Conservation (phyloP, 306 rosid genomes). For the Acacia acuminata region DNA sequence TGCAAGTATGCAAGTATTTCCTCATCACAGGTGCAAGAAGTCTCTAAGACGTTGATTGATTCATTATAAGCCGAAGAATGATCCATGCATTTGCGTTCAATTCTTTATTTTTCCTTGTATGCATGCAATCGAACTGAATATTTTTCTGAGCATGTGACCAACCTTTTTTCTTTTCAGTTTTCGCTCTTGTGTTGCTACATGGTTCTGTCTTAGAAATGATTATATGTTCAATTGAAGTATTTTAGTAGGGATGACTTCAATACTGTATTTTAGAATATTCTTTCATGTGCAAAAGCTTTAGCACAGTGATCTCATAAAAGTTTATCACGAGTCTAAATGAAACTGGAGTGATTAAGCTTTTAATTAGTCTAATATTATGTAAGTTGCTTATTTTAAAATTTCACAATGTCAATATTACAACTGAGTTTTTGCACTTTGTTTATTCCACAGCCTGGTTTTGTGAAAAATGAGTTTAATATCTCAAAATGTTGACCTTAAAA, state of each 20-base stretch:
- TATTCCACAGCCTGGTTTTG: constrained; percentile 25
- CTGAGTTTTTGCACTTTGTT: not conserved
- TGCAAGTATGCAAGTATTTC: not conserved
- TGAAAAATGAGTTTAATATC: constrained; percentile 80
- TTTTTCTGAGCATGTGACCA: not conserved
- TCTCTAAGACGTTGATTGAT: not conserved
- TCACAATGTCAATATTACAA: not conserved
- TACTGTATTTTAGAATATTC: not conserved
- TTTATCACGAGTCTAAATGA: not conserved
- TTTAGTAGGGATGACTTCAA: not conserved
- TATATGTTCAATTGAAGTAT: not conserved
- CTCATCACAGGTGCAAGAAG: not conserved
- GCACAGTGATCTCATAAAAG: not conserved
- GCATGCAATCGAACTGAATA: not conserved
- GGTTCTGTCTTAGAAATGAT: not conserved
- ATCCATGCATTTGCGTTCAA: not conserved
- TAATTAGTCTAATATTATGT: not conserved
- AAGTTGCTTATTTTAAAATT: not conserved
- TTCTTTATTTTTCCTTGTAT: not conserved
- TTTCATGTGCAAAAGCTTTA: not conserved
- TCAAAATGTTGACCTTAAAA: constrained; percentile 35
- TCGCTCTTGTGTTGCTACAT: not conserved
- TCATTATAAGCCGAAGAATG: not conserved
- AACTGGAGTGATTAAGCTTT: not conserved
- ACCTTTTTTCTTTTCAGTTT: not conserved